Evolutionary conservation across 1,139 yeast species (phyloP), one percentile per base, ranked within the genome.

Genomic region (Lodderomyces theae): DNA sequence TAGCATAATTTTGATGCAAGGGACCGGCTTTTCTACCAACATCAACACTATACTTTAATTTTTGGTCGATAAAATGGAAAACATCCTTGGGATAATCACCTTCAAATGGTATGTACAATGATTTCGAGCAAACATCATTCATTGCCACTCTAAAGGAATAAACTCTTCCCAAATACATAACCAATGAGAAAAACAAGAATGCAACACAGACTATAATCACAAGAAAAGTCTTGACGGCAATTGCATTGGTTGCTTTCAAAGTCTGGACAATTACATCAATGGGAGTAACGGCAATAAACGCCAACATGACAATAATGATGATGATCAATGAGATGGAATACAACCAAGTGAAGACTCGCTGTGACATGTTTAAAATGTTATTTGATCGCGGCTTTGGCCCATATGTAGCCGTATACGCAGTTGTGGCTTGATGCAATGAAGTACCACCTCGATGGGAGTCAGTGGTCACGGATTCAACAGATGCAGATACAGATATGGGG

Each of bases 221-320:
- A 49, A 86, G 83, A 49, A 86, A 81, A 13, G 85, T 76, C 56
- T 86, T 84, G 60, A 86, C 63, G 9, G 74, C 80, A 24, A 32
- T 33, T 48, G 77, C 78, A 16, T 76, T 64, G 2, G 79, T 63
- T 33, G 74, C 66, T 1, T 74, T 58, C 22, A 48, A 42, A 2
- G 90, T 80, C 59, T 83, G 90, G 1, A 78, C 77, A 45, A 85
- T 74, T 37, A 85, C 80, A 60, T 86, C 95, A n/a, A 84, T 72
- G 1, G 89, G 89, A 0, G 89, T 74, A 6, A 82, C 86, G 3
- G 82, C 67, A 9, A 82, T 65, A 44, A 86, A 74, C 2, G 79
- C 85, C 25, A 79, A 55, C 37, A 79, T 65, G 21, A 81, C 53
- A 3, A 78, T 51, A 34, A 79, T 55, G 32, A 79, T 64, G n/a